Percentiles rank a stretch among this genome's conserved stretches.
phyloP scores from a whole-genome alignment of 2,329 filamentous ascomycete species.

The Capronia epimyces region DNA sequence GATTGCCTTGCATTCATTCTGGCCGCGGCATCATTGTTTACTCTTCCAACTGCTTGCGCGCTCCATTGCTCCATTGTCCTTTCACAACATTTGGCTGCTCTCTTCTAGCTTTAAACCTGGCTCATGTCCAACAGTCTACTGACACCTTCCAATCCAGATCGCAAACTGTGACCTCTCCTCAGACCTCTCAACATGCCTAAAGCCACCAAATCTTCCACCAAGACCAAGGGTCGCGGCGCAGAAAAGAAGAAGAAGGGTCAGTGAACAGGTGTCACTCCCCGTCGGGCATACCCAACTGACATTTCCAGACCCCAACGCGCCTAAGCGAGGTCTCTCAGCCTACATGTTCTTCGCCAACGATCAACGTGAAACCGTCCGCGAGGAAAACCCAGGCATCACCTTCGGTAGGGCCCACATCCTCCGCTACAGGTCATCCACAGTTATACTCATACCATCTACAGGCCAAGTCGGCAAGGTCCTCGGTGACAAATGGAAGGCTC shows the following conservation, averaged over 20 bases:
- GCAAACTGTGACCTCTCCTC: background rate
- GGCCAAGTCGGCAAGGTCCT: slow-evolving; percentile 97
- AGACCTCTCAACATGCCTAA: slow-evolving; percentile 54
- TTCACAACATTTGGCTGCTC: slow-evolving; percentile 1
- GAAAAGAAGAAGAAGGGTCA: slow-evolving; percentile 70
- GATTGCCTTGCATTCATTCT: background rate
- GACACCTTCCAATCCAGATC: background rate
- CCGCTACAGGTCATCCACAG: background rate
- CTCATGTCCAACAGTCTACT: slow-evolving; percentile 4
- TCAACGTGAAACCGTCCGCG: slow-evolving; percentile 94
- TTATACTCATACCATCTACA: slow-evolving; percentile 34
- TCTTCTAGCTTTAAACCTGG: background rate
- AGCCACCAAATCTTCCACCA: slow-evolving; percentile 52
- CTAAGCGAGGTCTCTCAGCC: slow-evolving; percentile 97
- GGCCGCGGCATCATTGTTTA: slow-evolving; percentile 3
- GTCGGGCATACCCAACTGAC: slow-evolving; percentile 2
- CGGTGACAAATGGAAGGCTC: slow-evolving; percentile 96
- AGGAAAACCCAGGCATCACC: slow-evolving; percentile 95
- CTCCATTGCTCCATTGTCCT: background rate
- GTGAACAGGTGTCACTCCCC: slow-evolving; percentile 27
- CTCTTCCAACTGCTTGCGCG: background rate
- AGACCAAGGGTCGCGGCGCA: slow-evolving; percentile 53
- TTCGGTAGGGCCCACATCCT: slow-evolving; percentile 61
- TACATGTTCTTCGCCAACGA: slow-evolving; percentile 99
- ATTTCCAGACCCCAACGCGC: slow-evolving; percentile 79